A percentile compares a stretch with the other conserved stretches of the same genome.
Conservation (phyloP, 148 eudicot genomes). For the Rhododendron simsii region DNA sequence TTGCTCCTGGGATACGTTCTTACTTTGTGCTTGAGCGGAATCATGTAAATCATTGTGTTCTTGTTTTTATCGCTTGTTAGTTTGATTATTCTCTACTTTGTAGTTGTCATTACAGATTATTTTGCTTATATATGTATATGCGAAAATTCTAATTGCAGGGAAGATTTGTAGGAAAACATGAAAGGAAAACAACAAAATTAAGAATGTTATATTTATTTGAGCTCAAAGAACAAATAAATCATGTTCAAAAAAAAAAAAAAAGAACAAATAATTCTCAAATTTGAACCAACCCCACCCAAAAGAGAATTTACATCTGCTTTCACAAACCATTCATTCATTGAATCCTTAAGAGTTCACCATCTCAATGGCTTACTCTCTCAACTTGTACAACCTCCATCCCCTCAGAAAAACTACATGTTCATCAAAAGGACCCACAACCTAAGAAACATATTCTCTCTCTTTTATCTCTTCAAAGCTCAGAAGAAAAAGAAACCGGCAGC, state of each 20-base stretch:
- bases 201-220: neutral
- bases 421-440: neutral
- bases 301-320: neutral
- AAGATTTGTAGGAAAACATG: too few relatives aligned
- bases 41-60: too few relatives aligned
- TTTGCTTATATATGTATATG: too few relatives aligned
- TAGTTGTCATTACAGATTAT: too few relatives aligned
- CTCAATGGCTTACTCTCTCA: neutral
- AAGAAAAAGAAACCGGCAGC: constrained; percentile 14
- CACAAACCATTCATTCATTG: neutral
- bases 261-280: neutral
- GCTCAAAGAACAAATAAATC: neutral
- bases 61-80: too few relatives aligned
- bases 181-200: neutral
- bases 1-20: accelerated
- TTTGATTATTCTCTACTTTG: too few relatives aligned
- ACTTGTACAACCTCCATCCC: neutral
- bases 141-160: too few relatives aligned
- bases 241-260: too few relatives aligned
- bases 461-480: neutral
- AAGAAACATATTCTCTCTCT: neutral
- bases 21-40: too few relatives aligned
- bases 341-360: neutral
- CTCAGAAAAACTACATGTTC: neutral
- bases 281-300: neutral